Conservation (phyloP, 140 eudicot genomes). For the Senecio squalidus region DNA sequence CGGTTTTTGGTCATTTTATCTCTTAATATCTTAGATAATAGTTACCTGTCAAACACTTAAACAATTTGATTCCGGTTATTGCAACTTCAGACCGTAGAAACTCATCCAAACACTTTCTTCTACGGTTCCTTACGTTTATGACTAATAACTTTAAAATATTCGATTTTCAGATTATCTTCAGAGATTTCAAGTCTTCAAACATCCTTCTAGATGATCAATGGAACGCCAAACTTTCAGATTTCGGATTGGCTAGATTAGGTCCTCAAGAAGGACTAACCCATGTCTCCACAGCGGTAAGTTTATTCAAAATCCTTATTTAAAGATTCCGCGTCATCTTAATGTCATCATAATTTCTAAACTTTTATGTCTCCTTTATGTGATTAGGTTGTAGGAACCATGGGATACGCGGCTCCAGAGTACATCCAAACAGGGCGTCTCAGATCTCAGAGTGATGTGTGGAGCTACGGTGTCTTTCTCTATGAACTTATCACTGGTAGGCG, state of each 20-base stretch:
- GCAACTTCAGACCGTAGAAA: no score
- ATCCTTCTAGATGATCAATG: conserved; percentile 85
- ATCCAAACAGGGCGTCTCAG: conserved; percentile 85
- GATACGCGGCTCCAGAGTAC: conserved; percentile 97
- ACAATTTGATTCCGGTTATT: no score
- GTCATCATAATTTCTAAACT: no score
- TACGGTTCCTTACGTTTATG: no score
- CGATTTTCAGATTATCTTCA: conserved; percentile 60
- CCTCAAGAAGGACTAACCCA: conserved; percentile 86
- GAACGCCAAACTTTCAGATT: conserved; percentile 92
- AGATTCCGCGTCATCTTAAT: not conserved
- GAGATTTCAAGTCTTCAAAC: conserved; percentile 92
- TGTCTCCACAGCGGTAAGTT: conserved; percentile 85
- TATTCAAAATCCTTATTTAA: not conserved
- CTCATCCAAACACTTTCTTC: no score
- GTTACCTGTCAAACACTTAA: no score
- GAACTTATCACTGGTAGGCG: conserved; percentile 90
- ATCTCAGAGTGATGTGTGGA: conserved; percentile 81
- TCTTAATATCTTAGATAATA: no score
- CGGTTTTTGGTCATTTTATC: not conserved
- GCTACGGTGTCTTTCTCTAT: conserved; percentile 87
- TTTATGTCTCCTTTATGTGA: not conserved
- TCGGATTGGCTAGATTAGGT: conserved; percentile 92
- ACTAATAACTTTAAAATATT: no score
- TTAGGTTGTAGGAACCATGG: conserved; percentile 91